These are phyloP conservation scores for Phenoliferia sp. DNA, from an alignment of 1,284 basidiomycete genomes.

Conservation along the genomic window DNA sequence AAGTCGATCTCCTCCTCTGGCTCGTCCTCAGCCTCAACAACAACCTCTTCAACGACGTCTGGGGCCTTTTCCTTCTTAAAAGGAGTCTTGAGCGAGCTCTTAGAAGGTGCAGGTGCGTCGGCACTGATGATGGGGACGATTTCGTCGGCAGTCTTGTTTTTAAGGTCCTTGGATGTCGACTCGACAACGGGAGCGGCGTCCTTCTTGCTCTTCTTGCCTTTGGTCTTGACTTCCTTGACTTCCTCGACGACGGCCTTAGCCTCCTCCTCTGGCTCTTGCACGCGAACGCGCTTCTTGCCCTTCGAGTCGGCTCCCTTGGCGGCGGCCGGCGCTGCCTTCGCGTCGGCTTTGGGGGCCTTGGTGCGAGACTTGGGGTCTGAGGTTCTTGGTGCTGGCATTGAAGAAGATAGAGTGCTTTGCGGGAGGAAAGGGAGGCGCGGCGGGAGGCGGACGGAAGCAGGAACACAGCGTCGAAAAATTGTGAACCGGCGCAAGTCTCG, in stretches of 20 bases:
- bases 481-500: no score
- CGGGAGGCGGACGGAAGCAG: no score
- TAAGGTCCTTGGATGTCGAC: conserved; percentile 9
- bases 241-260: background rate
- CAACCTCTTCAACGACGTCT: conserved; percentile 32
- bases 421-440: background rate
- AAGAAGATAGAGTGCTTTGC: background rate
- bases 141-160: conserved; percentile 18
- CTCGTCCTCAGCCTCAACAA: conserved; percentile 37
- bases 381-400: background rate
- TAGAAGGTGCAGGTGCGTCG: conserved; percentile 48
- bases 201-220: conserved; percentile 17
- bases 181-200: conserved; percentile 12
- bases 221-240: conserved; percentile 9
- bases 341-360: conserved; percentile 12
- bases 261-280: conserved; percentile 17
- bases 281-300: conserved; percentile 28
- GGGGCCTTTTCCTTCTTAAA: conserved; percentile 39
- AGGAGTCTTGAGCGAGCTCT: conserved; percentile 73
- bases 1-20: conserved; percentile 38
- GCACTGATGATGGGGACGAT: conserved; percentile 13
- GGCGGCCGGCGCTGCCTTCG: conserved; percentile 6
- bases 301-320: background rate
- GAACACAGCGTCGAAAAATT: no score
- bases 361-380: background rate